Base-by-base conservation (phyloP, 2,329 filamentous ascomycete species). In the Albifimbria verrucaria region DNA sequence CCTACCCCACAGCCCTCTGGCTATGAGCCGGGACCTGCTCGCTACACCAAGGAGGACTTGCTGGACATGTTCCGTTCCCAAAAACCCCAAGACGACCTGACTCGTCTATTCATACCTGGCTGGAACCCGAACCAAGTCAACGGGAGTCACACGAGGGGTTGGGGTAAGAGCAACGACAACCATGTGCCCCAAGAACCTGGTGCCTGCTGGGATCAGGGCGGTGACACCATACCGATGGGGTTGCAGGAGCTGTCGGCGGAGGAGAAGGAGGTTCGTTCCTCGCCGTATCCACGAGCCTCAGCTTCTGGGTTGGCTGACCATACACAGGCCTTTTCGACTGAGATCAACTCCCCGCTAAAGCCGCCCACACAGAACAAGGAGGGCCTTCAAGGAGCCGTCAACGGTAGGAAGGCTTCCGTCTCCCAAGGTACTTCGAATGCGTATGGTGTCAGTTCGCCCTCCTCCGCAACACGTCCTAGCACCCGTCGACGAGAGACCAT, bases 261-360 rank as follows among this genome's bases (percentile, higher is more conserved):
- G 55, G 85, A 88, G 71, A 83, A 77, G 65, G 79, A 81, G 70
- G 82, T 85, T 65, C 65, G 76, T 69, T 48, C n/a, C 43, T 52
- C 52, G 41, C 54, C 53, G 49, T 48, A 52, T 55, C 46, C 17
- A 23, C 28, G 42, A 11, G 23, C 15, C 20, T 49, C 24, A 22
- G 32, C 11, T 15, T 15, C 24, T 26, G 46, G 49, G 52, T 53
- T 49, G 18, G 56, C 64, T 68, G 53, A 68, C 59, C 39, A 26
- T 32, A 26, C 21, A 52, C 69, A 96, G 88, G 77, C 89, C 57
- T 97, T 97, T 71, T 74, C 85, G 49, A 83, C 82, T 49, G 94
- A 95, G 58, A 92, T 99, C 67, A 99, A 97, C 70, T 97, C 94
- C 32, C 89, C 92, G 28, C 77, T 97, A 61, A 97, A 97, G 72